Evolutionary conservation across 1,284 basidiomycete genomes (phyloP).

Genomic region (Psilocybe mexicana): DNA sequence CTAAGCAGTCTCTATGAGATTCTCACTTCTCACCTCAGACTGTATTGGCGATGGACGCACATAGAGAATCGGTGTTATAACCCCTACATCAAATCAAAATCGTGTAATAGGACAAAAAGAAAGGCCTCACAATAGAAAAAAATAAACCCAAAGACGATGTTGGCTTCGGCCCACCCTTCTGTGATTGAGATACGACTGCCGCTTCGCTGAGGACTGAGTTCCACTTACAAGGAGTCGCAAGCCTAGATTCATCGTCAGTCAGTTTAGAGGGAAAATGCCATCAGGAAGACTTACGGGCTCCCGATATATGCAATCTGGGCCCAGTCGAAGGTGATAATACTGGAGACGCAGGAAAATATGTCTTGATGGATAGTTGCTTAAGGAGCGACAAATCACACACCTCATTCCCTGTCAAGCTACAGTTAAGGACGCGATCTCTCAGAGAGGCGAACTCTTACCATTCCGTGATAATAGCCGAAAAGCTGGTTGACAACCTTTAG

Average conservation of each 20-base stretch:
- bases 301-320: conserved; percentile 50
- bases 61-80: not conserved
- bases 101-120: not conserved
- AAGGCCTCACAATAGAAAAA: conserved; percentile 60
- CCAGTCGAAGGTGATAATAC: conserved; percentile 66
- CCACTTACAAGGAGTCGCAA: conserved; percentile 37
- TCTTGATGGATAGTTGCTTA: not conserved
- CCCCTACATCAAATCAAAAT: not conserved
- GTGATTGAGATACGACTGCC: not conserved
- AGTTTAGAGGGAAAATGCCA: not conserved
- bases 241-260: conserved; percentile 5
- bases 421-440: not conserved
- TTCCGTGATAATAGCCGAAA: conserved; percentile 58
- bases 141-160: conserved; percentile 76
- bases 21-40: too few species aligned
- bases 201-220: conserved; percentile 29
- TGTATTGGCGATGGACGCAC: not conserved
- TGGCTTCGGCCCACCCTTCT: conserved; percentile 67
- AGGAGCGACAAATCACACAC: not conserved
- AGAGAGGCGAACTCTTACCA: conserved; percentile 41
- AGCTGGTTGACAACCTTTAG: conserved; percentile 53
- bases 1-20: conserved; percentile 20
- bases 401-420: not conserved
- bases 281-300: conserved; percentile 35
- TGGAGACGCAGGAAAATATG: conserved; percentile 51